A percentile compares a stretch with the other conserved stretches of the same genome.
These are phyloP conservation scores for Nevesoporus exiguus DNA, from an alignment of 768 basidiomycete species.

Conservation along the genomic window DNA sequence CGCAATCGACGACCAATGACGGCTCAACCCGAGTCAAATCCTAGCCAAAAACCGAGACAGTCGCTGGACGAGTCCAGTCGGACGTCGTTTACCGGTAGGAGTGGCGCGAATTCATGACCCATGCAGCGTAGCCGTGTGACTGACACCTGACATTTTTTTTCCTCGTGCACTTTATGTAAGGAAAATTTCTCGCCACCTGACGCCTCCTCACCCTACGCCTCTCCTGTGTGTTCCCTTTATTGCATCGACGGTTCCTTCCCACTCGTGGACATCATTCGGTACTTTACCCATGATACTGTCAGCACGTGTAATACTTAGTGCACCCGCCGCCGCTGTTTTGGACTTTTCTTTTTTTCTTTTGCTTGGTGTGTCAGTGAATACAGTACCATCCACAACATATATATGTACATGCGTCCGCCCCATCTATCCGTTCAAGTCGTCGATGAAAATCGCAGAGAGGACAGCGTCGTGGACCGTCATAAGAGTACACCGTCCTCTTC, in stretches of 20 bases:
- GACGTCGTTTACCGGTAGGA: constrained; percentile 27
- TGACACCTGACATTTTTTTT: constrained; percentile 12
- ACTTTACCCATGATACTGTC: constrained; percentile 23
- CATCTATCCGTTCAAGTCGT: too few relatives aligned
- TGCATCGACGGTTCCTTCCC: constrained; percentile 16
- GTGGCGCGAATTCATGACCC: constrained; percentile 27
- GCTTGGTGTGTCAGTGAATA: constrained; percentile 18
- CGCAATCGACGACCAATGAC: constrained; percentile 49
- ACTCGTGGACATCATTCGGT: constrained; percentile 18
- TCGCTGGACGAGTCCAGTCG: constrained; percentile 31
- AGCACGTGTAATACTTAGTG: constrained; percentile 30
- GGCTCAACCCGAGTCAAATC: constrained; percentile 22
- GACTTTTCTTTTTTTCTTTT: constrained; percentile 3
- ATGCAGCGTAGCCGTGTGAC: neutral
- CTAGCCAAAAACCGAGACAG: constrained; percentile 23
- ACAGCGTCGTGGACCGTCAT: constrained; percentile 3
- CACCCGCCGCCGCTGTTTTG: constrained; percentile 20
- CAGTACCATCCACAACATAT: constrained; percentile 13
- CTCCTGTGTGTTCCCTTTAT: constrained; percentile 11
- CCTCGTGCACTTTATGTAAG: constrained; percentile 17
- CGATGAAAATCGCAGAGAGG: neutral
- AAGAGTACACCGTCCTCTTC: constrained; percentile 33
- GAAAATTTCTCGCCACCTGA: neutral
- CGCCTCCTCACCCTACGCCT: neutral
- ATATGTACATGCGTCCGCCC: constrained; percentile 18